phyloP scores from a whole-genome alignment of 1,139 yeast genomes.

The Kodamaea alishanica region DNA sequence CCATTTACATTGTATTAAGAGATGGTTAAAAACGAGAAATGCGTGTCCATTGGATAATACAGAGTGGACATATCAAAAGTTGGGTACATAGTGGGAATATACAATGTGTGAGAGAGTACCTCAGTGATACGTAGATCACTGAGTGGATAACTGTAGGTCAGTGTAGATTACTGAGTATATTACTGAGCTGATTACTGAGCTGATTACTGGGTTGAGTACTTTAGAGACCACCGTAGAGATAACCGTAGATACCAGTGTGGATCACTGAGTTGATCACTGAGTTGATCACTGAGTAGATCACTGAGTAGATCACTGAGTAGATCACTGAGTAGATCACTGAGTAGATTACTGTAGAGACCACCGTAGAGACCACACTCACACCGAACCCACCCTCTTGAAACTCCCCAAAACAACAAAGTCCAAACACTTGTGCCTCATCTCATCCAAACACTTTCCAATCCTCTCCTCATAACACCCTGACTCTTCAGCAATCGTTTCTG shows the following conservation, averaged over 20 bases:
- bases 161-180: too few relatives aligned
- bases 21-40: slow-evolving; percentile 96
- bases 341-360: neutral
- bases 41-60: slow-evolving; percentile 96
- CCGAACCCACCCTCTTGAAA: slow-evolving; percentile 32
- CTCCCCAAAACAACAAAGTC: slow-evolving; percentile 38
- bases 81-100: slow-evolving; percentile 42
- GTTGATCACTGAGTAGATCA: too few relatives aligned
- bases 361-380: too few relatives aligned
- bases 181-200: too few relatives aligned
- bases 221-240: neutral
- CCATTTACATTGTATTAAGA: slow-evolving; percentile 91
- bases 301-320: too few relatives aligned
- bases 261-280: too few relatives aligned
- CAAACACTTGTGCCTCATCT: slow-evolving; percentile 22
- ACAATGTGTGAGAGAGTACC: neutral
- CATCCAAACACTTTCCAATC: slow-evolving; percentile 19
- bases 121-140: too few relatives aligned
- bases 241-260: too few relatives aligned
- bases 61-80: slow-evolving; percentile 87
- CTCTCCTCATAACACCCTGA: slow-evolving; percentile 7
- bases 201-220: too few relatives aligned
- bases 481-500: slow-evolving; percentile 48
- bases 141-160: too few relatives aligned
- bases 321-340: too few relatives aligned